These are phyloP conservation scores for Penicillium expansum DNA, from an alignment of 2,329 filamentous ascomycete genomes.

Conservation along the genomic window DNA sequence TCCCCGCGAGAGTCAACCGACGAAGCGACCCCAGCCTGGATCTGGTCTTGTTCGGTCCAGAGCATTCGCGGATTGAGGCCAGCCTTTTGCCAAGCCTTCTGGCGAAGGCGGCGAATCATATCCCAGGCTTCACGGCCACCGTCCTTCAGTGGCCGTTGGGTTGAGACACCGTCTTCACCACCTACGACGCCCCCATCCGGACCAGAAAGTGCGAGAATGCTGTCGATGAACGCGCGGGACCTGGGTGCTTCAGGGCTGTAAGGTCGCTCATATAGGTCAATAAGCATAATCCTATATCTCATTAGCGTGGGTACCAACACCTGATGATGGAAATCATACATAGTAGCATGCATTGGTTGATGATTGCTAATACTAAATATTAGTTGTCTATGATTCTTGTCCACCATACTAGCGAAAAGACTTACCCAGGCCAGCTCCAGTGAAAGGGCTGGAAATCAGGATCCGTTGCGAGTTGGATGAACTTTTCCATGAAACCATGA, in stretches of 20 bases:
- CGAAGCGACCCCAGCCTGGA: constrained; percentile 35
- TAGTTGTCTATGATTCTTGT: constrained; percentile 2
- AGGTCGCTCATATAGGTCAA: constrained; percentile 49
- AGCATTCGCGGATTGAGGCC: constrained; percentile 47
- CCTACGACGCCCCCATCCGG: constrained; percentile 48
- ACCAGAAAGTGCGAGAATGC: constrained; percentile 46
- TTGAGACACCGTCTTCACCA: constrained; percentile 45
- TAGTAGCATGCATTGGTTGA: constrained; percentile 46
- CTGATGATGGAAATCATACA: constrained; percentile 24
- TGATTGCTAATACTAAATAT: constrained; percentile 33
- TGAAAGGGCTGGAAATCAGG: constrained; percentile 49
- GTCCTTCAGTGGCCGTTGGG: constrained; percentile 45
- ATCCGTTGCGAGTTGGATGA: constrained; percentile 47
- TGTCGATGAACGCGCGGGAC: constrained; percentile 48
- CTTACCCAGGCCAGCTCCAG: constrained; percentile 49
- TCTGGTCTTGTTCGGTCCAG: constrained; percentile 49
- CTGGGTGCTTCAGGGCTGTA: constrained; percentile 45
- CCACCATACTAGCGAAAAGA: neutral
- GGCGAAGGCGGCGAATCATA: constrained; percentile 48
- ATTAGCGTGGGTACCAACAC: constrained; percentile 4
- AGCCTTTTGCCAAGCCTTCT: constrained; percentile 50
- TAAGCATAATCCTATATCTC: constrained; percentile 44
- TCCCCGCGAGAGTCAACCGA: constrained; percentile 13
- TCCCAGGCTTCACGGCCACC: constrained; percentile 51
- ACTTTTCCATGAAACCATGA: constrained; percentile 51